A percentile compares a stretch with the other conserved stretches of the same genome.
These are phyloP conservation scores for Melastoma candidum DNA, from an alignment of 441 rosid genomes.

Conservation along the genomic window DNA sequence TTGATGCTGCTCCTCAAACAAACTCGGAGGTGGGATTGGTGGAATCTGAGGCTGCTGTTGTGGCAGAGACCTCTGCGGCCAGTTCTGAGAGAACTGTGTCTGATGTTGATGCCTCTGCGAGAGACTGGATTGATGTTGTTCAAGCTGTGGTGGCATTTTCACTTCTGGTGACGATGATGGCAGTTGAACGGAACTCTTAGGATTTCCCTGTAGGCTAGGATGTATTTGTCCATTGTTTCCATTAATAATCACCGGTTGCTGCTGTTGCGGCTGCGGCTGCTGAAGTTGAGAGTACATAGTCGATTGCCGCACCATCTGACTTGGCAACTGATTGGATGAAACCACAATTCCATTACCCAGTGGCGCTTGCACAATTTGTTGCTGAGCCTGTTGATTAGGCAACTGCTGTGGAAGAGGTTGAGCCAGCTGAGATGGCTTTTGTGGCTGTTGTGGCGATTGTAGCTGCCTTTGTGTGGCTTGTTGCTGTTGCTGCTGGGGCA, in stretches of 20 bases:
- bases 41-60: constrained; percentile 37
- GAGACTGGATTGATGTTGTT: constrained; percentile 42
- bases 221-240: constrained; percentile 36
- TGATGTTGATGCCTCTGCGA: constrained; percentile 57
- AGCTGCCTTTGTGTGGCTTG: constrained; percentile 30
- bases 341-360: constrained; percentile 33
- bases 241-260: neutral
- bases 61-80: constrained; percentile 51
- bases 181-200: constrained; percentile 41
- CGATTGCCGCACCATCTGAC: constrained; percentile 41
- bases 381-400: constrained; percentile 10
- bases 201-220: constrained; percentile 30
- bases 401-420: constrained; percentile 19
- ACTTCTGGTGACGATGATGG: constrained; percentile 58
- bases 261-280: constrained; percentile 44
- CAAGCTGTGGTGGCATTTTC: constrained; percentile 60
- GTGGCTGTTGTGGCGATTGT: constrained; percentile 20
- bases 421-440: constrained; percentile 19
- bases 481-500: constrained; percentile 46
- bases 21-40: constrained; percentile 44
- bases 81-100: constrained; percentile 43
- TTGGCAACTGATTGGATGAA: constrained; percentile 33
- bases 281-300: constrained; percentile 54
- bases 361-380: constrained; percentile 36
- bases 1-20: constrained; percentile 73